These are phyloP conservation scores for Cinnamomum micranthum DNA, from an alignment of 164 flowering plant genomes.

Conservation along the genomic window DNA sequence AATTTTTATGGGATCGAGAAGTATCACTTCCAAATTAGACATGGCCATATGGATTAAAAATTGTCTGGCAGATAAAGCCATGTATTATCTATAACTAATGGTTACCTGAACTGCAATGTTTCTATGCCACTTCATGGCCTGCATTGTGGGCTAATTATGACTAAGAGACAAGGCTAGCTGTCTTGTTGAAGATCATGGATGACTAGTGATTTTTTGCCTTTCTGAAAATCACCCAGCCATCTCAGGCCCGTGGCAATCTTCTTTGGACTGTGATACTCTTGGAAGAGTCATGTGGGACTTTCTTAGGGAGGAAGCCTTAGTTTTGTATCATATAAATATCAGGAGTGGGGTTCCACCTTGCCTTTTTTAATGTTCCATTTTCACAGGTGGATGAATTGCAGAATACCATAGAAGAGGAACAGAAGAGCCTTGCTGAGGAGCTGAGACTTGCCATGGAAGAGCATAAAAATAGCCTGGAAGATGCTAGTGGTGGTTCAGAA, in stretches of 20 bases:
- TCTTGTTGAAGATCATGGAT: neutral
- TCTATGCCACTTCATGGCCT: neutral
- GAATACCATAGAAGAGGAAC: conserved; percentile 89
- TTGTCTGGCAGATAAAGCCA: neutral
- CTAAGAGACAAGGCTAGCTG: neutral
- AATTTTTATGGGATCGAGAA: neutral
- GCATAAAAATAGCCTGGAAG: conserved; percentile 52
- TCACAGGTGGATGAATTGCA: conserved; percentile 96
- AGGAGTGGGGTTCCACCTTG: neutral
- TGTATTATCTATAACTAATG: neutral
- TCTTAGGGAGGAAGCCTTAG: neutral
- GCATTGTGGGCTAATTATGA: neutral
- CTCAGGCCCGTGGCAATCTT: neutral
- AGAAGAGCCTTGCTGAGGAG: conserved; percentile 81
- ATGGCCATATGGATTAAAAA: neutral
- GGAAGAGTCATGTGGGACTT: neutral
- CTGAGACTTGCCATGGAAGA: conserved; percentile 64
- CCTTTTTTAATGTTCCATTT: conserved; percentile 5
- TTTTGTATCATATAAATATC: neutral
- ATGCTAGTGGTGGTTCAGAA: conserved; percentile 53
- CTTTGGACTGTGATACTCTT: too few species aligned
- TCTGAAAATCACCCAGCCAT: neutral
- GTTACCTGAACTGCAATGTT: neutral
- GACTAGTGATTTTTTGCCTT: neutral
- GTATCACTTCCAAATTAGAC: neutral